Evolutionary conservation across 225 moss, liverwort and hornwort genomes (phyloP).

Genomic region (Anthoceros angustus): DNA sequence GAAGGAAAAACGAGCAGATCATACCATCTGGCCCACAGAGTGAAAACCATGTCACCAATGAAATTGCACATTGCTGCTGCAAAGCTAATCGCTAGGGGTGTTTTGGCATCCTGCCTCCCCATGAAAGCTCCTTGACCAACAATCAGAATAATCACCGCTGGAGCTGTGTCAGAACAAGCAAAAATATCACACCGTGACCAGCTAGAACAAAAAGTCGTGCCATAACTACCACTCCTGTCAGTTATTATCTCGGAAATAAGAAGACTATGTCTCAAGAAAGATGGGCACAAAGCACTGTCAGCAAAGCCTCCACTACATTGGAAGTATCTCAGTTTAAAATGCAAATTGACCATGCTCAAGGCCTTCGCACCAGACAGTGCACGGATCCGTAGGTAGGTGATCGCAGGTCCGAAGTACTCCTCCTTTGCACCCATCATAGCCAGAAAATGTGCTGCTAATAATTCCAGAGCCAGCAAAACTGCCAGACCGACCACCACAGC

Average conservation of each 20-base stretch:
- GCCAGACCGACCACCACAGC: slow-evolving; percentile 46
- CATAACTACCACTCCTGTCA: too few relatives aligned
- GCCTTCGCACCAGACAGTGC: slow-evolving; percentile 46
- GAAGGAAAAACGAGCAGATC: too few relatives aligned
- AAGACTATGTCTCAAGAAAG: too few relatives aligned
- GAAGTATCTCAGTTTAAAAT: too few relatives aligned
- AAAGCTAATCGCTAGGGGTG: slow-evolving; percentile 45
- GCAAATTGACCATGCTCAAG: neutral
- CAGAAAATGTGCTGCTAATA: slow-evolving; percentile 36
- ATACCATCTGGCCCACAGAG: slow-evolving; percentile 59
- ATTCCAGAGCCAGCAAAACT: slow-evolving; percentile 35
- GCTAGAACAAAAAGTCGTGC: too few relatives aligned
- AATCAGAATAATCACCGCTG: slow-evolving; percentile 57
- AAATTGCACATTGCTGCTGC: slow-evolving; percentile 53
- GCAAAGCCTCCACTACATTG: too few relatives aligned
- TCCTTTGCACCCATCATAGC: slow-evolving; percentile 49
- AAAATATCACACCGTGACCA: too few relatives aligned
- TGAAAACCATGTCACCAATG: slow-evolving; percentile 34
- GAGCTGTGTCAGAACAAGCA: slow-evolving; percentile 24
- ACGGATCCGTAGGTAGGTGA: slow-evolving; percentile 58
- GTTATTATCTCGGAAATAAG: too few relatives aligned
- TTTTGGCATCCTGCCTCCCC: slow-evolving; percentile 70
- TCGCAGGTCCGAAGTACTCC: slow-evolving; percentile 55
- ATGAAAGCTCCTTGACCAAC: slow-evolving; percentile 72
- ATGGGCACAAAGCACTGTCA: too few relatives aligned